Evolutionary conservation across 768 basidiomycete genomes (phyloP), one percentile per base, ranked within the genome.

Genomic region (Calocybe gangraenosa): DNA sequence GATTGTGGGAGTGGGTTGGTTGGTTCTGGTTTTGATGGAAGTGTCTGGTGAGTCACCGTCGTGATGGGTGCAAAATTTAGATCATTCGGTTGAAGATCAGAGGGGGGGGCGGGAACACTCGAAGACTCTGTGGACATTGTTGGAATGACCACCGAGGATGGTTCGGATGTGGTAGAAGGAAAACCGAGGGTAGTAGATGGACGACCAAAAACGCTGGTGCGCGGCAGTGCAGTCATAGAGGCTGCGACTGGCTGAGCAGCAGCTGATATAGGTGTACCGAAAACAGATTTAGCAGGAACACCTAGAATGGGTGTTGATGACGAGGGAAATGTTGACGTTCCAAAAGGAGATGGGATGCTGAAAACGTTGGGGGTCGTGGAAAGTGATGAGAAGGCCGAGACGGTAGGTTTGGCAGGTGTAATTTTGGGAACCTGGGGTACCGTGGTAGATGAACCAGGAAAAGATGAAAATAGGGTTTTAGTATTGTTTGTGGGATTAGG

Each of bases 341-440:
- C 67, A 46, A 74, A 74, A 10, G 68, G 61, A 13, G 69, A 66
- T 2, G 59, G 44, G 14, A 53, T 57, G 18, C 58, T 62, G 42
- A 74, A 74, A 8, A 62, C 59, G 52, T 68, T 71, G 13, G 66
- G 68, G 3, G 67, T 58, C 4, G 71, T 58, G 2, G 65, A 58
- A 10, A 76, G 55, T 31, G 53, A 56, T 3, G 69, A 64, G 47
- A 76, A 75, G 2, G 73, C 73, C 36, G 66, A 65, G 2, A n/a
- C 7, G 11, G 51, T 47, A 14, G 60, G 25, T 28, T 28, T 28
- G 25, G 25, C 25, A 28, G 25, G 25, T 6, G 25, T 5, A 6
- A 28, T 28, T n/a, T 28, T 28, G 25, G 25, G 25, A 28, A 28
- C 11, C 25, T 28, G 25, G 6, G 11, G 25, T 28, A 11, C 6